Conservation (phyloP, 306 rosid genomes). For the Acacia confusa region DNA sequence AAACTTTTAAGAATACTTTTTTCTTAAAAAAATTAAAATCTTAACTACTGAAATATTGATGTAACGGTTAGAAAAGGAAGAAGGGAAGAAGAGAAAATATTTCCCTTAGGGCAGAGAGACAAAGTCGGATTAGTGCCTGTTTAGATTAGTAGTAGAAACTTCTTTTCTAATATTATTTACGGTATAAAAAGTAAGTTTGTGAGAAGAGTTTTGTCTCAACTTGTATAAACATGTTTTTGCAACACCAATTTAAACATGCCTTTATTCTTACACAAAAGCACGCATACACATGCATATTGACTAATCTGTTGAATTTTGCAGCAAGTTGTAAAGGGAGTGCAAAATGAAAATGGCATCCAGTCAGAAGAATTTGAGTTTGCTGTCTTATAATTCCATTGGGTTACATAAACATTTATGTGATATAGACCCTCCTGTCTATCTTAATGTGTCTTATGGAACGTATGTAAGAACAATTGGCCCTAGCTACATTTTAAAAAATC, state of each 20-base stretch:
- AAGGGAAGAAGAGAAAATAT: neutral
- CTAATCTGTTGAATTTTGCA: conserved; percentile 37
- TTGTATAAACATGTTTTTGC: no score
- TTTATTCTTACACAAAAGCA: no score
- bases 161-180: no score
- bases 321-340: conserved; percentile 53
- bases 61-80: neutral
- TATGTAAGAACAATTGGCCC: neutral
- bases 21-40: no score
- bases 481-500: neutral
- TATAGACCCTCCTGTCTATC: neutral
- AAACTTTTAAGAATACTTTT: no score
- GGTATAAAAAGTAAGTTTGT: no score
- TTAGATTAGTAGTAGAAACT: no score
- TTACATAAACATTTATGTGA: conserved; percentile 2
- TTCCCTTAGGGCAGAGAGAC: neutral
- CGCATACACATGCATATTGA: neutral
- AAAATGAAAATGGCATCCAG: conserved; percentile 55
- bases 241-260: no score
- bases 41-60: neutral
- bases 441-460: neutral
- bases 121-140: no score
- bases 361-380: conserved; percentile 27
- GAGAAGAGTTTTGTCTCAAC: no score
- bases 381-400: neutral